phyloP scores from a whole-genome alignment of 2,329 filamentous ascomycete species.

The Myriangium duriaei region DNA sequence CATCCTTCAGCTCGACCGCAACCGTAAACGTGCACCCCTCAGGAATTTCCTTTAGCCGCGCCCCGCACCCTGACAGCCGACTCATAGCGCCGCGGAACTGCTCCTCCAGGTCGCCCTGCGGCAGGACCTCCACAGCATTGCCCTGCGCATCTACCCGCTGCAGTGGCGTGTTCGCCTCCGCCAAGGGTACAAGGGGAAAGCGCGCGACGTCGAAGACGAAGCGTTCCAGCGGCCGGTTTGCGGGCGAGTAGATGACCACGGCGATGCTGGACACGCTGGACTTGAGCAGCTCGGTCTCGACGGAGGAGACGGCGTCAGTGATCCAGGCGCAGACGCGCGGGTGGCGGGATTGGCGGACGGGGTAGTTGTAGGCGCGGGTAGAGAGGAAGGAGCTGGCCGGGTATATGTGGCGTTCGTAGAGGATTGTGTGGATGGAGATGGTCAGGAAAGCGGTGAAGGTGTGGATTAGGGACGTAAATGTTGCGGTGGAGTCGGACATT shows the following conservation, averaged over 20 bases:
- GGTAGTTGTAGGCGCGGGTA: slow-evolving; percentile 68
- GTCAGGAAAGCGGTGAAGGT: slow-evolving; percentile 71
- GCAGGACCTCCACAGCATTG: slow-evolving; percentile 16
- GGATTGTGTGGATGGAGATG: slow-evolving; percentile 71
- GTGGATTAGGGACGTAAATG: slow-evolving; percentile 47
- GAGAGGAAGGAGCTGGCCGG: slow-evolving; percentile 65
- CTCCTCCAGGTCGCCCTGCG: slow-evolving; percentile 50
- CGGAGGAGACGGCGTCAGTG: slow-evolving; percentile 62
- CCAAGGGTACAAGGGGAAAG: slow-evolving; percentile 38
- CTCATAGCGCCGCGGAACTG: slow-evolving; percentile 57
- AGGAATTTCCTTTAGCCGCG: slow-evolving; percentile 46
- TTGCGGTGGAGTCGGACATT: slow-evolving; percentile 14
- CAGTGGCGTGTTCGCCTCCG: slow-evolving; percentile 40
- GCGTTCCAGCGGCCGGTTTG: slow-evolving; percentile 43
- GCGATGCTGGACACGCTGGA: slow-evolving; percentile 42
- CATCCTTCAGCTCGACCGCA: slow-evolving; percentile 58
- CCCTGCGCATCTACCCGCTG: slow-evolving; percentile 25
- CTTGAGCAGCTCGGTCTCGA: slow-evolving; percentile 55
- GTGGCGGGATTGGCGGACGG: slow-evolving; percentile 75
- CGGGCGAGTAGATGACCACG: slow-evolving; percentile 43
- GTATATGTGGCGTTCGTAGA: slow-evolving; percentile 73
- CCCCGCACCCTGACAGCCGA: slow-evolving; percentile 47
- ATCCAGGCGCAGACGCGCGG: slow-evolving; percentile 79
- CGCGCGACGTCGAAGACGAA: slow-evolving; percentile 48
- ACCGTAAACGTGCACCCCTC: slow-evolving; percentile 60